Evolutionary conservation across 1,284 basidiomycete species (phyloP).

Genomic region (Naganishia cerealis): DNA sequence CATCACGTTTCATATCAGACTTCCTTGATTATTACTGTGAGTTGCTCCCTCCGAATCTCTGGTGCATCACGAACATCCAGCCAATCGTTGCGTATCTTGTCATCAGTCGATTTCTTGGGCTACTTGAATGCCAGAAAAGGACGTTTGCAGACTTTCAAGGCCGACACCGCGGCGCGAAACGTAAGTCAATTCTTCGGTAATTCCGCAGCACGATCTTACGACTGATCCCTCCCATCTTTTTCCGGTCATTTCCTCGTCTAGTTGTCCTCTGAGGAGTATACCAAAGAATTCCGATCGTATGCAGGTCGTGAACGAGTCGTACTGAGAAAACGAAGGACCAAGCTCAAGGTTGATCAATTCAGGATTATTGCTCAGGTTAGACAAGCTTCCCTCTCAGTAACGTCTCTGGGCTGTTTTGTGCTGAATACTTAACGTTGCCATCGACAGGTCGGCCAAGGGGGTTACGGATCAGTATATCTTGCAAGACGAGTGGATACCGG

Average conservation of each 20-base stretch:
- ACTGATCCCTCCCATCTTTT: background rate
- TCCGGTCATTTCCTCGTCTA: slow-evolving; percentile 30
- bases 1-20: slow-evolving; percentile 58
- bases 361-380: slow-evolving; percentile 79
- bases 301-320: slow-evolving; percentile 86
- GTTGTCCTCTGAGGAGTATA: slow-evolving; percentile 63
- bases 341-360: slow-evolving; percentile 84
- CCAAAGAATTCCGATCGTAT: slow-evolving; percentile 83
- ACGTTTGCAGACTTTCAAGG: slow-evolving; percentile 74
- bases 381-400: background rate
- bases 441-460: slow-evolving; percentile 78
- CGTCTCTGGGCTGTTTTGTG: background rate
- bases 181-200: slow-evolving; percentile 49
- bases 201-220: background rate
- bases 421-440: background rate
- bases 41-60: slow-evolving; percentile 1
- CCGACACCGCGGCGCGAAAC: slow-evolving; percentile 71
- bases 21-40: slow-evolving; percentile 86
- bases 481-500: slow-evolving; percentile 86
- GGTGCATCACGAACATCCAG: slow-evolving; percentile 22
- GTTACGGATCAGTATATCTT: slow-evolving; percentile 91
- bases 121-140: slow-evolving; percentile 82
- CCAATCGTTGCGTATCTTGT: background rate
- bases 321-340: slow-evolving; percentile 80
- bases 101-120: slow-evolving; percentile 71